Conservation (phyloP, 345 rosid species). For the Psidium guajava region DNA sequence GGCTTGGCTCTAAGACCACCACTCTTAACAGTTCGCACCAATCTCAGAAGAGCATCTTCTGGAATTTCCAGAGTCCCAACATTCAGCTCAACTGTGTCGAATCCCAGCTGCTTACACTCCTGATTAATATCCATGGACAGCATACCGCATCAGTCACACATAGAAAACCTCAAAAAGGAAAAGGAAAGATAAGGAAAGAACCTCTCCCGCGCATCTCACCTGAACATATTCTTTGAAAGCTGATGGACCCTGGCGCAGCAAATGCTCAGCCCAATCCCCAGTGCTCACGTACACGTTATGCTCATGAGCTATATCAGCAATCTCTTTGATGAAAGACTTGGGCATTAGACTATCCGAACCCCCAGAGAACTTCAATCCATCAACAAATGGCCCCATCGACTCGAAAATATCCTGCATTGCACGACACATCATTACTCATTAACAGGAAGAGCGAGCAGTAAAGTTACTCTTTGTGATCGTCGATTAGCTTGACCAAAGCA, state of each 20-base stretch:
- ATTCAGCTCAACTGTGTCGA: slow-evolving; percentile 78
- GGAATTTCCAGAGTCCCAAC: slow-evolving; percentile 70
- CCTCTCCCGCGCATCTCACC: slow-evolving; percentile 16
- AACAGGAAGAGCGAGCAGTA: not conserved
- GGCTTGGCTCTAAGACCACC: slow-evolving; percentile 85
- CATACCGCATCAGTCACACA: not conserved
- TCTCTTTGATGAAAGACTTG: slow-evolving; percentile 54
- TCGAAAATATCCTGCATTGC: slow-evolving; percentile 63
- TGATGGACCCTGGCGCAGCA: slow-evolving; percentile 56
- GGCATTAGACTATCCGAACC: slow-evolving; percentile 79
- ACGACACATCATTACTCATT: not conserved
- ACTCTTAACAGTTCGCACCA: slow-evolving; percentile 66
- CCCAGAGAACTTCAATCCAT: slow-evolving; percentile 82
- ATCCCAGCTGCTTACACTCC: slow-evolving; percentile 90
- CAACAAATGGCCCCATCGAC: slow-evolving; percentile 79
- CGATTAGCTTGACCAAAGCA: not conserved
- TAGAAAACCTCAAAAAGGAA: not conserved
- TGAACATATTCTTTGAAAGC: slow-evolving; percentile 70
- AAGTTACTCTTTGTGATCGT: not conserved
- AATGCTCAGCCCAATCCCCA: slow-evolving; percentile 89
- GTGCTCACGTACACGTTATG: slow-evolving; percentile 83
- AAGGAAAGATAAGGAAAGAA: not conserved
- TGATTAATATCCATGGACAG: not conserved
- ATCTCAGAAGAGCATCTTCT: slow-evolving; percentile 78
- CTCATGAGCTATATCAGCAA: slow-evolving; percentile 60